phyloP scores from a whole-genome alignment of 2,329 filamentous ascomycete species.

The Exophiala sp. region DNA sequence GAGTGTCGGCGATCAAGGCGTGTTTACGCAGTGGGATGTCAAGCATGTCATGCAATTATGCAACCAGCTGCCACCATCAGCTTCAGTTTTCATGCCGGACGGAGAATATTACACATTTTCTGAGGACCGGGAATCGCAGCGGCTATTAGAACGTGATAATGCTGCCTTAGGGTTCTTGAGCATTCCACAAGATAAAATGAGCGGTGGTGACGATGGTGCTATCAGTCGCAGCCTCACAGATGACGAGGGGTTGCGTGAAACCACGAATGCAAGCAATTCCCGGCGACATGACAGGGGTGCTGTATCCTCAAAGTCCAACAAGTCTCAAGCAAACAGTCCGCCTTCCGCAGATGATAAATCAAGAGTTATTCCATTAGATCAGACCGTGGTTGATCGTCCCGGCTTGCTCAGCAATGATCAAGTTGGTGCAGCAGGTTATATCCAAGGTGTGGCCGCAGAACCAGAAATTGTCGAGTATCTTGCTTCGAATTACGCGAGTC shows the following conservation, averaged over 20 bases:
- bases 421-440: slow-evolving; percentile 47
- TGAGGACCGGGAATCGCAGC: slow-evolving; percentile 49
- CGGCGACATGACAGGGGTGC: slow-evolving; percentile 47
- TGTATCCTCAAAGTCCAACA: slow-evolving; percentile 47
- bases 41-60: slow-evolving; percentile 58
- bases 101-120: slow-evolving; percentile 55
- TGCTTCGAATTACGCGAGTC: slow-evolving; percentile 41
- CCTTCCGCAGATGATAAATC: slow-evolving; percentile 46
- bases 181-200: slow-evolving; percentile 40
- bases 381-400: slow-evolving; percentile 40
- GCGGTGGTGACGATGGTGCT: slow-evolving; percentile 46
- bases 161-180: slow-evolving; percentile 39
- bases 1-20: slow-evolving; percentile 60
- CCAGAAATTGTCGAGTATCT: slow-evolving; percentile 41
- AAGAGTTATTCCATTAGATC: slow-evolving; percentile 50
- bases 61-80: slow-evolving; percentile 55
- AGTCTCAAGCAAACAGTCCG: slow-evolving; percentile 54
- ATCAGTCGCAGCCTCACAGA: slow-evolving; percentile 48
- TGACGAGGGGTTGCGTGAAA: slow-evolving; percentile 58
- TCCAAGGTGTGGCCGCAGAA: slow-evolving; percentile 47
- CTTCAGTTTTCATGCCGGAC: slow-evolving; percentile 55
- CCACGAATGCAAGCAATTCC: slow-evolving; percentile 48
- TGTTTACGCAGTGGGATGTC: slow-evolving; percentile 61
- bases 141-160: slow-evolving; percentile 41
- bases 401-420: slow-evolving; percentile 37